Evolutionary conservation across 2,329 filamentous ascomycete species (phyloP).

Genomic region (Penicillium sp.): DNA sequence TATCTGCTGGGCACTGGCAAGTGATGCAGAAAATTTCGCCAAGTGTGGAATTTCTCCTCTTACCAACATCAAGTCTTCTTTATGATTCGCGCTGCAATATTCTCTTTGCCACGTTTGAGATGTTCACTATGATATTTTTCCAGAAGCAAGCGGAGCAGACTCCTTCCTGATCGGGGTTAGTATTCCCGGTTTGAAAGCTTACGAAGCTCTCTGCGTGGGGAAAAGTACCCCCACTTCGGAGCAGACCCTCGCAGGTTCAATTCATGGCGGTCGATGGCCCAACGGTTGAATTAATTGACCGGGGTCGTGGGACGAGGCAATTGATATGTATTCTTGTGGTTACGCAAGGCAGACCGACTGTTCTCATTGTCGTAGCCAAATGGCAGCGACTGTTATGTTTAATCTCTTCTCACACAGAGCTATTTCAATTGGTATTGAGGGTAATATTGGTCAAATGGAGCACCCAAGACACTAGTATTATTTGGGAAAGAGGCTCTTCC

Average conservation of each 20-base stretch:
- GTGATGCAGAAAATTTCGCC: background rate
- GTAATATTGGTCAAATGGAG: background rate
- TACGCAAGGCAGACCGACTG: background rate
- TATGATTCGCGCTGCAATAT: slow-evolving; percentile 2
- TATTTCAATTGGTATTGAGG: background rate
- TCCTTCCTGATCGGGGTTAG: slow-evolving; percentile 5
- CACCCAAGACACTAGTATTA: background rate
- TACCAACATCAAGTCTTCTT: background rate
- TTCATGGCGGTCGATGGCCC: background rate
- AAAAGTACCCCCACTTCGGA: slow-evolving; percentile 3
- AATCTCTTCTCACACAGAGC: background rate
- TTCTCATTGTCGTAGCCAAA: background rate
- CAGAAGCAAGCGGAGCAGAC: slow-evolving; percentile 4
- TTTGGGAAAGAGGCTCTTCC: slow-evolving; percentile 1
- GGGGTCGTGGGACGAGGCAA: background rate
- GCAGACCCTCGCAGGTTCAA: background rate
- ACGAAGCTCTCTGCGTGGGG: slow-evolving; percentile 5
- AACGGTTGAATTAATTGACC: background rate
- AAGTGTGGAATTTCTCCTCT: background rate
- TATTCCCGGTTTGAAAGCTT: slow-evolving; percentile 1
- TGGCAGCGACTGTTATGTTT: background rate
- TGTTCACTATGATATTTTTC: background rate
- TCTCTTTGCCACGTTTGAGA: background rate
- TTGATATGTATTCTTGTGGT: background rate
- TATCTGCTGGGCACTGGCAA: background rate